Evolutionary conservation across 2,329 filamentous ascomycete genomes (phyloP), one percentile per base, ranked within the genome.

Genomic region (Arthroderma uncinatum): DNA sequence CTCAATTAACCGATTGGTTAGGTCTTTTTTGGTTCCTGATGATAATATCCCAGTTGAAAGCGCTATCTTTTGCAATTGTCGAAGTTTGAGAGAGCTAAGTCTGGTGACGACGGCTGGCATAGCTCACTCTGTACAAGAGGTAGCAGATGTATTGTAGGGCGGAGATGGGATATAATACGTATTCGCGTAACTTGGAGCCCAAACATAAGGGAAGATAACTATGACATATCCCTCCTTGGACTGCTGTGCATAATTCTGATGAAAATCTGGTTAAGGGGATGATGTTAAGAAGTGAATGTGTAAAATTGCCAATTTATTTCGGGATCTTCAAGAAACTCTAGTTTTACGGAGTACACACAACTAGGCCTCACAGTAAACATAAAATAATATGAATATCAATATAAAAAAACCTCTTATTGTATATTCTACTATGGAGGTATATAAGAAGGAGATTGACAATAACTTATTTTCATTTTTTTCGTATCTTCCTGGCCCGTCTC

Each of bases 1-100:
- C n/a, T 44, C 37, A 8, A 72, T 64, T 16, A 88, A 72, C 0
- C 80, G 77, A n/a, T 71, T 63, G 9, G 75, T 64, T 2, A 88
- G 74, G 10, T 74, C 69, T 0, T 74, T 61, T 65, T 88, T 89
- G 2, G 77, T 80, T 4, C 85, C 85, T 0, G 79, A 75, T 1
- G 73, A 77, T 23, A 77, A 73, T 36, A 83, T 75, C 7, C 84
- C 85, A 57, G 81, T 85, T 59, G 78, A 76, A 56, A 77, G 76
- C 4, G 84, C 82, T 37, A 88, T 68, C 36, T 76, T 71, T 64
- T 82, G 81, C 21, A 89, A 71, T 50, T 82, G 73, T 42, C 72
- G 67, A 30, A 73, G 66, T 64, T 81, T 83, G 30, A 83, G 70
- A 1, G 67, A 61, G 30, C 64, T 60, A 59, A 77, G 70, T 67